Conservation (phyloP, 2,329 filamentous ascomycete genomes). For the Fusarium sp. region DNA sequence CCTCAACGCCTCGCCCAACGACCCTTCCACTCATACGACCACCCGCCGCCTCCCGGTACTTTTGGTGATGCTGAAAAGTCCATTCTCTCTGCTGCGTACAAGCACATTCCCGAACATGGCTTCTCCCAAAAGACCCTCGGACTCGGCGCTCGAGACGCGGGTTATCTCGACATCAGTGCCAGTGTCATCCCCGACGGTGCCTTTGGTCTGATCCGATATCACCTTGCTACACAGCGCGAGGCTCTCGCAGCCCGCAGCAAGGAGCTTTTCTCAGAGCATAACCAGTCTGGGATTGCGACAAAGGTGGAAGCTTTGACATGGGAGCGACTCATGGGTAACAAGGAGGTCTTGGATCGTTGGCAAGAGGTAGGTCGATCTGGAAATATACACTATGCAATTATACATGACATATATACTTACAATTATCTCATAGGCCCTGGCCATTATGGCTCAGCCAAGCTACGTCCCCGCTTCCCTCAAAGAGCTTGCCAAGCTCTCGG, state of each 20-base stretch:
- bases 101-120: slow-evolving; percentile 82
- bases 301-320: slow-evolving; percentile 80
- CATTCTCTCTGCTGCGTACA: slow-evolving; percentile 85
- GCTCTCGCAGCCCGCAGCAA: slow-evolving; percentile 61
- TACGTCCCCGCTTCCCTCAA: slow-evolving; percentile 80
- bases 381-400: not conserved
- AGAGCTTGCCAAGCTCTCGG: slow-evolving; percentile 85
- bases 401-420: slow-evolving; percentile 20
- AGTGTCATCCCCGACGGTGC: slow-evolving; percentile 83
- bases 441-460: slow-evolving; percentile 87
- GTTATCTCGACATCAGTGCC: slow-evolving; percentile 87
- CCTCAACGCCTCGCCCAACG: slow-evolving; percentile 26
- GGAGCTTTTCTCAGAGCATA: slow-evolving; percentile 54
- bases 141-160: slow-evolving; percentile 83
- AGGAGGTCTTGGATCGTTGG: slow-evolving; percentile 79
- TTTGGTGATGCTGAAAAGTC: slow-evolving; percentile 77
- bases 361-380: slow-evolving; percentile 75
- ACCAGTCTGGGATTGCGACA: slow-evolving; percentile 62
- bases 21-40: slow-evolving; percentile 80
- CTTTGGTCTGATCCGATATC: slow-evolving; percentile 85
- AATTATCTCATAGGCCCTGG: slow-evolving; percentile 74
- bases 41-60: slow-evolving; percentile 66
- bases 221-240: slow-evolving; percentile 76
- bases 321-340: slow-evolving; percentile 82
- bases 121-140: slow-evolving; percentile 82